Conservation (phyloP, 2,329 filamentous ascomycete species). For the Pseudogymnoascus sp. region DNA sequence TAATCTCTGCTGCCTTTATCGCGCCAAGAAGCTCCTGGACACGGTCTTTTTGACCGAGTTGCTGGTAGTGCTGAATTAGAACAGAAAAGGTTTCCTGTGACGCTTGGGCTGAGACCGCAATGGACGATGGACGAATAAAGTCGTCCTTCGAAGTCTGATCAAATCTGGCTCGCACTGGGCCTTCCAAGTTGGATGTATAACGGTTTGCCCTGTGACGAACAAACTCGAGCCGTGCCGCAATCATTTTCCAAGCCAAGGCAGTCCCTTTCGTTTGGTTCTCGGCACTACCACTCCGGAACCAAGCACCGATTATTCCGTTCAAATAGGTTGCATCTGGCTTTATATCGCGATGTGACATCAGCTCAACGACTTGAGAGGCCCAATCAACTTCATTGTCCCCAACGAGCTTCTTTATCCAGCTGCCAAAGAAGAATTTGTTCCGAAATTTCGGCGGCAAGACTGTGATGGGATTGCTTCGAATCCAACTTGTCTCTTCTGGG, state of each 20-base stretch:
- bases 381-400: conserved; percentile 61
- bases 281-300: conserved; percentile 54
- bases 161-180: conserved; percentile 16
- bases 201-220: conserved; percentile 38
- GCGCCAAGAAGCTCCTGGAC: conserved; percentile 54
- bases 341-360: conserved; percentile 64
- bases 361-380: conserved; percentile 61
- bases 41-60: conserved; percentile 47
- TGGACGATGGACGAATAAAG: conserved; percentile 32
- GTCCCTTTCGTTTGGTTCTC: conserved; percentile 54
- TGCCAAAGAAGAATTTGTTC: conserved; percentile 78
- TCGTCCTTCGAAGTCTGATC: conserved; percentile 15
- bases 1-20: conserved; percentile 54
- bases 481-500: conserved; percentile 30
- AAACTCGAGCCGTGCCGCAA: conserved; percentile 56
- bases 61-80: conserved; percentile 62
- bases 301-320: conserved; percentile 73
- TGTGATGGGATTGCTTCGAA: conserved; percentile 30
- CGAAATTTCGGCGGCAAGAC: conserved; percentile 43
- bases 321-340: conserved; percentile 64
- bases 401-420: conserved; percentile 80
- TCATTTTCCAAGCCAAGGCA: conserved; percentile 66
- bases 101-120: conserved; percentile 46
- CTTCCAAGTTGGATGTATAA: conserved; percentile 14
- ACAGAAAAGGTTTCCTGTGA: conserved; percentile 72